phyloP scores from a whole-genome alignment of 768 basidiomycete genomes.

The Panaeolus cyanescens region DNA sequence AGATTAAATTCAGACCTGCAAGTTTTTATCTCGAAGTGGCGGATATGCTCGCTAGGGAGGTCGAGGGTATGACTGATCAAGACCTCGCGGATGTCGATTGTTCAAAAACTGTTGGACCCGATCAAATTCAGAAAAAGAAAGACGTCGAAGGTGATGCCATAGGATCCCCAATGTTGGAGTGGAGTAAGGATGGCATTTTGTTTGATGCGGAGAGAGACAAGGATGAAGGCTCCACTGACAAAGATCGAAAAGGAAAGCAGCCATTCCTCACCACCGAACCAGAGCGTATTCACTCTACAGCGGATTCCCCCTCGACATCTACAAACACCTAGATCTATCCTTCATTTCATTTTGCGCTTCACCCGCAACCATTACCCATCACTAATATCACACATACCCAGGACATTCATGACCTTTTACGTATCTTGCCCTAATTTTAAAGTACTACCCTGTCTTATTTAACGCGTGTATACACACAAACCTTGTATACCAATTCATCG shows the following conservation, averaged over 20 bases:
- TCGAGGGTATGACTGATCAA: slow-evolving; percentile 51
- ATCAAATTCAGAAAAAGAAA: neutral
- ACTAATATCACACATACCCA: too few relatives aligned
- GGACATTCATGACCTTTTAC: neutral
- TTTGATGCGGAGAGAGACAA: neutral
- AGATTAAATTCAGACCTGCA: slow-evolving; percentile 89
- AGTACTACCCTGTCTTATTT: neutral
- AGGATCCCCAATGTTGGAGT: neutral
- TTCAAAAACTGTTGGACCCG: neutral
- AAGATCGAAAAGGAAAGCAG: neutral
- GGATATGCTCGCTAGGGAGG: slow-evolving; percentile 75
- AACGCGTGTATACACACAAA: neutral
- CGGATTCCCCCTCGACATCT: neutral
- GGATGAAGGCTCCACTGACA: neutral
- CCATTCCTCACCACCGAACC: neutral
- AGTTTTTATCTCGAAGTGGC: slow-evolving; percentile 88
- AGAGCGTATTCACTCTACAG: neutral
- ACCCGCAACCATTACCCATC: too few relatives aligned
- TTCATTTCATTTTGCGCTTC: neutral
- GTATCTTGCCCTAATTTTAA: neutral
- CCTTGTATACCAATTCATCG: neutral
- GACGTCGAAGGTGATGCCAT: neutral
- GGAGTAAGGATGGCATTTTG: neutral
- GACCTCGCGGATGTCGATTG: neutral
- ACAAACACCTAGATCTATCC: neutral